A percentile compares a stretch with the other conserved stretches of the same genome.
These are phyloP conservation scores for Tylopilus cervinicoccineus DNA, from an alignment of 768 basidiomycete species.

Conservation along the genomic window DNA sequence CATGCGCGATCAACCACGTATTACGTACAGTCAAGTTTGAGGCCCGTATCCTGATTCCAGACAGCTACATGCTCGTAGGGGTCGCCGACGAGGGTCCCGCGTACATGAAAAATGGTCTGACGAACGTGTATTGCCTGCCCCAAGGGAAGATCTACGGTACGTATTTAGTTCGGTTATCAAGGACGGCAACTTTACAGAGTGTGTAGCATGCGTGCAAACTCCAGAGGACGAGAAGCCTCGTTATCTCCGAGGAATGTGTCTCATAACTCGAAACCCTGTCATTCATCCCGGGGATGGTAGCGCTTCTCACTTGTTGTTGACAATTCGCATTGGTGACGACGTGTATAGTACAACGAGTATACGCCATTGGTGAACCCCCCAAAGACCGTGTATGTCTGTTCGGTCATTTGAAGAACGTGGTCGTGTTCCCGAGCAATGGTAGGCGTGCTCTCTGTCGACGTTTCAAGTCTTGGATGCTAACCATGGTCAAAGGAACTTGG, in stretches of 20 bases:
- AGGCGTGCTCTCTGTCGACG: conserved; percentile 11
- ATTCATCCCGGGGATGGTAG: conserved; percentile 73
- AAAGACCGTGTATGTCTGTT: conserved; percentile 40
- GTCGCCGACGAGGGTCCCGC: conserved; percentile 80
- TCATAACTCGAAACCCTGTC: conserved; percentile 69
- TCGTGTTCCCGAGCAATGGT: conserved; percentile 68
- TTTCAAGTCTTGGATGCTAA: no score
- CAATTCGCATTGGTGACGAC: no score
- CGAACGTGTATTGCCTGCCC: conserved; percentile 51
- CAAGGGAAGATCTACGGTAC: conserved; percentile 66
- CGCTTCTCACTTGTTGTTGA: no score
- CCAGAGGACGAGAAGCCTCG: conserved; percentile 44
- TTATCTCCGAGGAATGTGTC: conserved; percentile 58
- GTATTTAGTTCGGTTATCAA: conserved; percentile 8
- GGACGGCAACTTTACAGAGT: not conserved
- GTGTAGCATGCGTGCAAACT: conserved; percentile 56
- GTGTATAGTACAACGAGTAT: conserved; percentile 65
- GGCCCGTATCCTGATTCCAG: conserved; percentile 68
- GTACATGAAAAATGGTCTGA: conserved; percentile 44
- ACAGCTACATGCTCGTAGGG: conserved; percentile 70
- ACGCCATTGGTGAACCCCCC: conserved; percentile 69
- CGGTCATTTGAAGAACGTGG: conserved; percentile 57
- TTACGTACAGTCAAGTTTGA: conserved; percentile 71
- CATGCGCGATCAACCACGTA: conserved; percentile 59
- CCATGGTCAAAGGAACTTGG: conserved; percentile 40